A percentile compares a stretch with the other conserved stretches of the same genome.
These are phyloP conservation scores for Lyophyllum shimeji DNA, from an alignment of 768 basidiomycete genomes.

Conservation along the genomic window DNA sequence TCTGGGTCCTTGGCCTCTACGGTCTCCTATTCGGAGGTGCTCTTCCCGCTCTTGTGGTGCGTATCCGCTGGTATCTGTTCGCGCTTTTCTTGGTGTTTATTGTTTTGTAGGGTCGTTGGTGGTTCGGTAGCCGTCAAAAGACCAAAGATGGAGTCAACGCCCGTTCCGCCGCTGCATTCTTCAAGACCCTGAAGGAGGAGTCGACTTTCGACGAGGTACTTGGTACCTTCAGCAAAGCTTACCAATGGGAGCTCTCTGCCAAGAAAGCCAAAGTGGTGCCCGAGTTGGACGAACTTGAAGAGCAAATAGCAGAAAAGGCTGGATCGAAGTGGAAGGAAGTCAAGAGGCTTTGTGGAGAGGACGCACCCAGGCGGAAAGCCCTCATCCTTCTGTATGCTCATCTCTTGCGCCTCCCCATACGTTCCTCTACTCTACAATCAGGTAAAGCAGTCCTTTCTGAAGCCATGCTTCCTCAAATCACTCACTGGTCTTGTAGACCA, in stretches of 20 bases:
- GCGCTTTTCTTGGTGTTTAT: not conserved
- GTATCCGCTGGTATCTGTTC: conserved; percentile 15
- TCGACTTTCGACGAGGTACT: conserved; percentile 73
- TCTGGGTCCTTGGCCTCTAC: conserved; percentile 88
- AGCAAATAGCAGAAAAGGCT: conserved; percentile 44
- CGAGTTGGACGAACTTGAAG: conserved; percentile 51
- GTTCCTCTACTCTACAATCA: conserved; percentile 52
- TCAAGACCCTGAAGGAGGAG: conserved; percentile 83
- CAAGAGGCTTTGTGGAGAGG: conserved; percentile 37
- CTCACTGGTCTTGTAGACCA: conserved; percentile 53
- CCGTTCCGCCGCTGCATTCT: conserved; percentile 81
- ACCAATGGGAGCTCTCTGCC: conserved; percentile 52
- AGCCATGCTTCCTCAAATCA: not conserved
- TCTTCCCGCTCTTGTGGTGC: conserved; percentile 81
- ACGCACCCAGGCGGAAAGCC: conserved; percentile 48
- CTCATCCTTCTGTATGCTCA: conserved; percentile 83
- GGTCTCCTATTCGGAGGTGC: conserved; percentile 85
- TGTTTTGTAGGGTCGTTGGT: conserved; percentile 76
- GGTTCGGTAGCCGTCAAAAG: conserved; percentile 87
- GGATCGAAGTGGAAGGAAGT: conserved; percentile 58
- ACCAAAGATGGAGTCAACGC: conserved; percentile 92
- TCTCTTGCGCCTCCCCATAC: conserved; percentile 65
- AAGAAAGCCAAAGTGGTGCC: conserved; percentile 28
- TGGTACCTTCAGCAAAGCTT: conserved; percentile 65
- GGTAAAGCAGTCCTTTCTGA: conserved; percentile 48